These are phyloP conservation scores for Mortierella sp. DNA, from an alignment of 371 early-diverging fungal species.

Conservation along the genomic window DNA sequence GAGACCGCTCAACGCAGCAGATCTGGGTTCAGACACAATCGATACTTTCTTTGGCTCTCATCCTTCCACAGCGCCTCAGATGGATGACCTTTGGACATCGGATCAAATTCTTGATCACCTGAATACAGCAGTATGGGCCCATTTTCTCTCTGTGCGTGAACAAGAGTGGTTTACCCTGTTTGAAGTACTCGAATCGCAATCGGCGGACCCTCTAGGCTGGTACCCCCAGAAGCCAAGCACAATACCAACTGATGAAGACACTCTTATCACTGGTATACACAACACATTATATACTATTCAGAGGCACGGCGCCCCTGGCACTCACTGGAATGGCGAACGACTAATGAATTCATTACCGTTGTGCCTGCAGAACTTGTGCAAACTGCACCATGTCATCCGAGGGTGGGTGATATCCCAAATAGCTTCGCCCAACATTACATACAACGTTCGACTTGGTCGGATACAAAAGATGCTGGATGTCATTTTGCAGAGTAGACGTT, in stretches of 20 bases:
- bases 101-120: constrained; percentile 39
- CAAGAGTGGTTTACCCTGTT: constrained; percentile 84
- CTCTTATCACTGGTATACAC: constrained; percentile 74
- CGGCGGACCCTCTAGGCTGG: constrained; percentile 80
- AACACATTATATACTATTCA: constrained; percentile 69
- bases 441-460: constrained; percentile 66
- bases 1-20: constrained; percentile 15
- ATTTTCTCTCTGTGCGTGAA: constrained; percentile 71
- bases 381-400: constrained; percentile 78
- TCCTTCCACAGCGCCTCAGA: constrained; percentile 9
- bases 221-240: constrained; percentile 67
- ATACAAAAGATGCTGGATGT: constrained; percentile 76
- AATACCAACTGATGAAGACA: constrained; percentile 64
- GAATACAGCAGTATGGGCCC: constrained; percentile 38
- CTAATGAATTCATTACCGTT: constrained; percentile 74
- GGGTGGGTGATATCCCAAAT: constrained; percentile 81
- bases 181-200: constrained; percentile 79
- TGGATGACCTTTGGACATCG: constrained; percentile 28
- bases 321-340: constrained; percentile 50
- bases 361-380: constrained; percentile 77
- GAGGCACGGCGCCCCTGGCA: constrained; percentile 47
- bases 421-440: constrained; percentile 61
- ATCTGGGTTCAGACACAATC: constrained; percentile 17
- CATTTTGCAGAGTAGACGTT: constrained; percentile 65
- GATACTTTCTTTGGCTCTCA: constrained; percentile 27